Conservation (phyloP, 495 filamentous ascomycete species). For the Talaromyces stipitatus region DNA sequence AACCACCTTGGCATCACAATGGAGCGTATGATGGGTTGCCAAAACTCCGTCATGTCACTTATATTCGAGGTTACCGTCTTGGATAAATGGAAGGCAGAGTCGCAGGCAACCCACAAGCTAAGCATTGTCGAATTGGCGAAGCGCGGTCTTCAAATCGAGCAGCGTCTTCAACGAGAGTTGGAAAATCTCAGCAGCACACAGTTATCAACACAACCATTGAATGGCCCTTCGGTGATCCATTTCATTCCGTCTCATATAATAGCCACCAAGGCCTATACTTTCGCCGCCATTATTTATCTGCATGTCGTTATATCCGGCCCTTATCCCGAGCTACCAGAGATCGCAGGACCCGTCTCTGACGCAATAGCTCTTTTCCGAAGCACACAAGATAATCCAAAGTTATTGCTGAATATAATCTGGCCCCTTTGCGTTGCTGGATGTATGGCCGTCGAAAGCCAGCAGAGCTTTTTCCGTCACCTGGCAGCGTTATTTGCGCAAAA, state of each 20-base stretch:
- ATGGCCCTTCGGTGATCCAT: not conserved
- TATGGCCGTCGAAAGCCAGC: not conserved
- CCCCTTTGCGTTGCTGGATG: not conserved
- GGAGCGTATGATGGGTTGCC: not conserved
- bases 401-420: not conserved
- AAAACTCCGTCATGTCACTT: not conserved
- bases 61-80: not conserved
- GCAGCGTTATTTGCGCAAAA: not conserved
- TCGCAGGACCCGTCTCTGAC: not conserved
- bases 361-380: not conserved
- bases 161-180: not conserved
- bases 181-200: not conserved
- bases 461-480: not conserved
- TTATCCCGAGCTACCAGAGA: not conserved
- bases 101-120: not conserved
- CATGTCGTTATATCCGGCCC: not conserved
- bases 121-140: constrained; percentile 5
- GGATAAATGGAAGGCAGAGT: constrained; percentile 1
- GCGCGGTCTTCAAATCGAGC: constrained; percentile 1
- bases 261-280: not conserved
- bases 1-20: not conserved
- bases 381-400: not conserved
- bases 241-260: not conserved
- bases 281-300: not conserved
- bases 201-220: not conserved